phyloP scores from a whole-genome alignment of 2,329 filamentous ascomycete genomes.

The Calonectria hongkongensis region DNA sequence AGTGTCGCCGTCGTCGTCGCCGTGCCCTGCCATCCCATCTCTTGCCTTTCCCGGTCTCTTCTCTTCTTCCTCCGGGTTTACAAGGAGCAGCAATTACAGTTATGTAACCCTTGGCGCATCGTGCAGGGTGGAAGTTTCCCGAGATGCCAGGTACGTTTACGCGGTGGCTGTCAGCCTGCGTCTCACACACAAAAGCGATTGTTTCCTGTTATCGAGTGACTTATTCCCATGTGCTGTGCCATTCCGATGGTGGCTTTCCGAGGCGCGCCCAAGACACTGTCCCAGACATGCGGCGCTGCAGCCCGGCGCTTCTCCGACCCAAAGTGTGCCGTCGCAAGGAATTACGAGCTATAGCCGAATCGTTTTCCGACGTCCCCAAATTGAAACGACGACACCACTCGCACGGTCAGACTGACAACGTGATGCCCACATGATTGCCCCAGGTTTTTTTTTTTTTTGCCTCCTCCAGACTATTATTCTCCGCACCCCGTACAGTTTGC shows the following conservation, averaged over 20 bases:
- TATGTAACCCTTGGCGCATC: slow-evolving; percentile 10
- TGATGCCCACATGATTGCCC: slow-evolving; percentile 32
- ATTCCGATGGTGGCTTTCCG: slow-evolving; percentile 27
- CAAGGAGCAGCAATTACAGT: background rate
- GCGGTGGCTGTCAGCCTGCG: background rate
- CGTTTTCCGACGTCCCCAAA: slow-evolving; percentile 20
- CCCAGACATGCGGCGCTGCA: slow-evolving; percentile 10
- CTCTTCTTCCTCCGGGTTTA: background rate
- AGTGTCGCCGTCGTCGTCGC: background rate
- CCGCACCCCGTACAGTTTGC: slow-evolving; percentile 14
- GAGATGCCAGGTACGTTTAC: slow-evolving; percentile 10
- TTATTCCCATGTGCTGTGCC: background rate
- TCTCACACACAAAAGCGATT: slow-evolving; percentile 7
- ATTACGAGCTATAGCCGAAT: slow-evolving; percentile 37
- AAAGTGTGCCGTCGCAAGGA: slow-evolving; percentile 1
- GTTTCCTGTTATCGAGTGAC: slow-evolving; percentile 22
- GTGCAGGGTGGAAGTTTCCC: slow-evolving; percentile 40
- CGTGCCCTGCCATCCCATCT: too few relatives aligned
- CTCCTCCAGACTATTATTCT: slow-evolving; percentile 24
- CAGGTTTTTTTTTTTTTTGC: slow-evolving; percentile 27
- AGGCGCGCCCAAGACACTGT: slow-evolving; percentile 23
- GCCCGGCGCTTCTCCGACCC: slow-evolving; percentile 13
- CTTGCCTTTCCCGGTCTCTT: background rate
- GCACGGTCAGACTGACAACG: slow-evolving; percentile 6
- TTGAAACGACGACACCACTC: background rate